Percentiles rank a stretch among this genome's conserved stretches.
Evolutionary conservation across 73 alveolate species (phyloP).

Genomic region (Paraurostyla sp.): DNA sequence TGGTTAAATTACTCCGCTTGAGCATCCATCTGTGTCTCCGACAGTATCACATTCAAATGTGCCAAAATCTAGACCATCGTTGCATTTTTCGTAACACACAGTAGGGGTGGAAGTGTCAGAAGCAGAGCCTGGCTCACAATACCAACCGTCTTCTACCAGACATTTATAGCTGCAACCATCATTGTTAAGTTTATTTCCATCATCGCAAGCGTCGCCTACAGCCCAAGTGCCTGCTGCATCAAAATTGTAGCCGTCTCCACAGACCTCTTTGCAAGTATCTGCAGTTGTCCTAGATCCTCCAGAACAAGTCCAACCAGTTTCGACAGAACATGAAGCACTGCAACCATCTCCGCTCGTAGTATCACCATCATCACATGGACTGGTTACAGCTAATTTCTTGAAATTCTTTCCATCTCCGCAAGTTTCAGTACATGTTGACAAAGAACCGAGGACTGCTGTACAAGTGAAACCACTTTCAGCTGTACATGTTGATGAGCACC

Average conservation of each 20-base stretch:
- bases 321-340: conserved; percentile 40
- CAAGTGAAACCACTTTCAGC: background rate
- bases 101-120: background rate
- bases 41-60: conserved; percentile 34
- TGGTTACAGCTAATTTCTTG: background rate
- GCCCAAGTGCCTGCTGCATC: background rate
- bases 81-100: conserved; percentile 5
- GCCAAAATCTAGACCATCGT: conserved; percentile 35
- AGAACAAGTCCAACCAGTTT: conserved; percentile 71
- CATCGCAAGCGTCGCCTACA: conserved; percentile 51
- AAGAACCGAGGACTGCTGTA: background rate
- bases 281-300: background rate
- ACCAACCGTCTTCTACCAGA: conserved; percentile 57
- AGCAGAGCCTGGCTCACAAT: conserved; percentile 25
- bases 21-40: conserved; percentile 11
- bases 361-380: background rate
- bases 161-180: conserved; percentile 70
- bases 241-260: background rate
- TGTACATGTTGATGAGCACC: background rate
- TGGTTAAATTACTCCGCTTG: background rate
- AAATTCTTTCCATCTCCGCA: background rate
- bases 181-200: conserved; percentile 44
- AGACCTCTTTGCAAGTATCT: conserved; percentile 20
- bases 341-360: conserved; percentile 32
- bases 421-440: background rate